phyloP scores from a whole-genome alignment of 768 basidiomycete genomes.

The Hericium alpestre region DNA sequence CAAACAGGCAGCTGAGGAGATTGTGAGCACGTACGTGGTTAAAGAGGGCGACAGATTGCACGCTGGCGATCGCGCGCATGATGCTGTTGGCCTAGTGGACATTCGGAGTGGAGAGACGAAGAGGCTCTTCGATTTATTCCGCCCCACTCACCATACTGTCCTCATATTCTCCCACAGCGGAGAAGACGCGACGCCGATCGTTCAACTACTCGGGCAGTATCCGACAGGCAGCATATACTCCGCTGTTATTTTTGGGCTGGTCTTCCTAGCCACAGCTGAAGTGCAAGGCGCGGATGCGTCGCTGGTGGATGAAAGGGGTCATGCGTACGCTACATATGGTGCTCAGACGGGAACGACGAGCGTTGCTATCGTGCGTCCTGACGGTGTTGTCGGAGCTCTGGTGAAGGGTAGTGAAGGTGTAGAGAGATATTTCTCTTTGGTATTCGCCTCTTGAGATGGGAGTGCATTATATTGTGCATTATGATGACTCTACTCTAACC shows the following conservation, averaged over 20 bases:
- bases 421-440: conserved; percentile 3
- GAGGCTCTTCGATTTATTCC: conserved; percentile 8
- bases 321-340: neutral
- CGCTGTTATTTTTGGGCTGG: neutral
- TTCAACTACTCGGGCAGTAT: neutral
- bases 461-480: neutral
- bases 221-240: neutral
- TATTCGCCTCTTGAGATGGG: neutral
- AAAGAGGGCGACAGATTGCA: neutral
- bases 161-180: conserved; percentile 1
- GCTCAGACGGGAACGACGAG: neutral
- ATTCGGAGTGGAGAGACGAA: neutral
- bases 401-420: neutral
- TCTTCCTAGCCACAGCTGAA: neutral
- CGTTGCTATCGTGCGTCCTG: neutral
- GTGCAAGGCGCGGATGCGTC: neutral
- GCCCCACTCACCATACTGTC: conserved; percentile 8
- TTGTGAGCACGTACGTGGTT: neutral
- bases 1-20: neutral
- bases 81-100: conserved; percentile 5
- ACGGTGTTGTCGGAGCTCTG: neutral
- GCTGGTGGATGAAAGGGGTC: neutral
- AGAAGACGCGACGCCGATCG: neutral
- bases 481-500: neutral
- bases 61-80: conserved; percentile 13